phyloP scores from a whole-genome alignment of 2,329 filamentous ascomycete genomes.

The Boeremia exigua region DNA sequence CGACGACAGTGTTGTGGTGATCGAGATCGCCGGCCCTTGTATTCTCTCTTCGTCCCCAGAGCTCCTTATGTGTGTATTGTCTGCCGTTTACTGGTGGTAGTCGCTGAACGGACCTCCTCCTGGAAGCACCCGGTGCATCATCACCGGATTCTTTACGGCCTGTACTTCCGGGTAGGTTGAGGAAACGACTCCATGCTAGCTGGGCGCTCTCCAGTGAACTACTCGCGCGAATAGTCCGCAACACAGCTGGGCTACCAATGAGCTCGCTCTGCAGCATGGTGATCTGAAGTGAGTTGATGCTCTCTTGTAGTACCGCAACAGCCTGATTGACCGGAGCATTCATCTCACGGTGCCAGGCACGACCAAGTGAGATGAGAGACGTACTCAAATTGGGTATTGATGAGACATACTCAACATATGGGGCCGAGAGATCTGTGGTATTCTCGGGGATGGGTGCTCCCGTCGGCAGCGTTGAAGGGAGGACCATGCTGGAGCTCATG shows the following conservation, averaged over 20 bases:
- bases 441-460: constrained; percentile 22
- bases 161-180: constrained; percentile 38
- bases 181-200: constrained; percentile 38
- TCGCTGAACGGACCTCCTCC: constrained; percentile 7
- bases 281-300: constrained; percentile 38
- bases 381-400: constrained; percentile 36
- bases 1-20: constrained; percentile 3
- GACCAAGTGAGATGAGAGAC: constrained; percentile 40
- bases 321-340: constrained; percentile 44
- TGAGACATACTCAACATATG: constrained; percentile 41
- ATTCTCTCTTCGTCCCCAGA: constrained; percentile 29
- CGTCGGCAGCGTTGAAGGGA: constrained; percentile 20
- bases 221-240: constrained; percentile 47
- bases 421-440: constrained; percentile 27
- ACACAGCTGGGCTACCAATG: constrained; percentile 33
- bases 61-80: constrained; percentile 37
- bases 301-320: constrained; percentile 38
- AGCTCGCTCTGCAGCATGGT: constrained; percentile 35
- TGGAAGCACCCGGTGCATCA: neutral
- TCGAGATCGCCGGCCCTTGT: neutral
- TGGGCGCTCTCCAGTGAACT: constrained; percentile 40
- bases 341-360: constrained; percentile 46
- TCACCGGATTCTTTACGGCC: neutral
- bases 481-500: constrained; percentile 21
- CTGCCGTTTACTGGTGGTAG: constrained; percentile 18